phyloP scores from a whole-genome alignment of 306 rosid genomes.

The Gastrolobium villosum region DNA sequence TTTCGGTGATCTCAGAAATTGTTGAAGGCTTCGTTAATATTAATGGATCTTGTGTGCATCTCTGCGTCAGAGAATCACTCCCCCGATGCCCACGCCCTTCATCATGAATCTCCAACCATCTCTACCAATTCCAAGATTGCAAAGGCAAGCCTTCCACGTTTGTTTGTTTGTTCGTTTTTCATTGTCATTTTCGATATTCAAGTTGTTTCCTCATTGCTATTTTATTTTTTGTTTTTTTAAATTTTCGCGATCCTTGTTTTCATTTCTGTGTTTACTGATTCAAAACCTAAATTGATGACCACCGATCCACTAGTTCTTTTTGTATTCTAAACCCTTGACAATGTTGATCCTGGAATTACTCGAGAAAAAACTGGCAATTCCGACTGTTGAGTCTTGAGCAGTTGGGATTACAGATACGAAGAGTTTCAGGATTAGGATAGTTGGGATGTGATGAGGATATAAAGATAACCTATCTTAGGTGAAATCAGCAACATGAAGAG shows the following conservation, averaged over 20 bases:
- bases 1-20: not conserved
- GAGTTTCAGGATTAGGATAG: not conserved
- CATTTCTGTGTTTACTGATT: slow-evolving; percentile 34
- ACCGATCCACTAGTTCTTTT: slow-evolving; percentile 20
- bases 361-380: not conserved
- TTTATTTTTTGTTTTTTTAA: not conserved
- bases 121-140: slow-evolving; percentile 70
- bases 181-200: slow-evolving; percentile 27
- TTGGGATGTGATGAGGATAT: not conserved
- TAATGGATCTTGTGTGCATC: slow-evolving; percentile 70
- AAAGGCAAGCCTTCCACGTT: slow-evolving; percentile 51
- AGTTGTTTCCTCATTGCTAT: not conserved
- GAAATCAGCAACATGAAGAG: not conserved
- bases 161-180: not conserved
- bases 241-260: not conserved
- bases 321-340: not conserved
- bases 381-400: not conserved
- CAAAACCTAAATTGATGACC: slow-evolving; percentile 21
- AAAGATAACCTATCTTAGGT: not conserved
- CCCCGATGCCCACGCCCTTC: slow-evolving; percentile 19
- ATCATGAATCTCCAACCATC: slow-evolving; percentile 47
- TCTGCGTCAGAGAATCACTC: slow-evolving; percentile 51
- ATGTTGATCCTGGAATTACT: not conserved
- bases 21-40: not conserved
- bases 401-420: slow-evolving; percentile 9